Evolutionary conservation across 495 filamentous ascomycete genomes (phyloP).

Genomic region (Jackrogersella multiformis): DNA sequence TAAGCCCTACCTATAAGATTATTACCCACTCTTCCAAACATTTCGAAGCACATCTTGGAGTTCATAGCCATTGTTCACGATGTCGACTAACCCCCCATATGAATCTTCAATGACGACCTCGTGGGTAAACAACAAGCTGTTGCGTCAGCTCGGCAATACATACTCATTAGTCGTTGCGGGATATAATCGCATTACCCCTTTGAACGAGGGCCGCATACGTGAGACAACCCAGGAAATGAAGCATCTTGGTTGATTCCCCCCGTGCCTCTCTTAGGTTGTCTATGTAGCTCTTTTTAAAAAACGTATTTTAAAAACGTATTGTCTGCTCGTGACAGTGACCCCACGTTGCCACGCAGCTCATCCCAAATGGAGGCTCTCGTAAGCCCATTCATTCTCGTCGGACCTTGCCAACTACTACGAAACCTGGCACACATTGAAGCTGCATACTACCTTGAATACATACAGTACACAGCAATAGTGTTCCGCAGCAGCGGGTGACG

Average conservation of each 20-base stretch:
- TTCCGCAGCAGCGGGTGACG: slow-evolving; percentile 36
- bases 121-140: slow-evolving; percentile 6
- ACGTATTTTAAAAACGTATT: too few relatives aligned
- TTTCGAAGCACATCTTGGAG: background rate
- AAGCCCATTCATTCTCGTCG: slow-evolving; percentile 27
- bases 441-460: slow-evolving; percentile 18
- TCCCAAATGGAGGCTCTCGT: slow-evolving; percentile 39
- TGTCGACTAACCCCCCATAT: background rate
- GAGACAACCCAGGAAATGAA: slow-evolving; percentile 27
- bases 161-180: slow-evolving; percentile 22
- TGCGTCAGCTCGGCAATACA: slow-evolving; percentile 32
- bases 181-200: slow-evolving; percentile 39
- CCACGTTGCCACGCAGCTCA: slow-evolving; percentile 41
- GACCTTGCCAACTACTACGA: slow-evolving; percentile 30
- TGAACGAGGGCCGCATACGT: slow-evolving; percentile 29
- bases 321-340: slow-evolving; percentile 23
- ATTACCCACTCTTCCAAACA: too few relatives aligned
- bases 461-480: slow-evolving; percentile 26
- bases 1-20: background rate
- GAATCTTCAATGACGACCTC: background rate
- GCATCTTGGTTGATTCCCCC: slow-evolving; percentile 33
- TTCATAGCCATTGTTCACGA: background rate
- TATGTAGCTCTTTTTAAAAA: too few relatives aligned
- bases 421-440: slow-evolving; percentile 12
- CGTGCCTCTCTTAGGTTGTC: slow-evolving; percentile 18